Evolutionary conservation across 179 eudicot genomes (phyloP), one percentile per base, ranked within the genome.

Genomic region (Actinidia polygama): DNA sequence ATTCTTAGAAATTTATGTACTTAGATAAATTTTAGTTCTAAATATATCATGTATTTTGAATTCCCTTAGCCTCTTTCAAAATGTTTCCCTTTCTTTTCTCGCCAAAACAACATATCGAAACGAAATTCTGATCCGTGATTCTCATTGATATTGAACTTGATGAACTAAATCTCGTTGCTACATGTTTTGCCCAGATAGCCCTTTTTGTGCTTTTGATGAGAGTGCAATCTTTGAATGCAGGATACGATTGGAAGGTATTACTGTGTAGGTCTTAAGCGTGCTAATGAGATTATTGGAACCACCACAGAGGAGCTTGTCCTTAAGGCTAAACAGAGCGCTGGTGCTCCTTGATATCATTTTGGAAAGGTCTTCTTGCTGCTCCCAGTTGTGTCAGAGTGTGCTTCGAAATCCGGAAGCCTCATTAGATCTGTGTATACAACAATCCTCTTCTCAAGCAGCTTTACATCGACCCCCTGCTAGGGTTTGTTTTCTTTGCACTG

Each of bases 251-350:
- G 93, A 85, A 86, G 93, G 86, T 92, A 86, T 82, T 88, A 84
- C 46, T 89, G 92, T 75, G 95, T 94, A n/a, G 90, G 90, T 50
- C 81, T 95, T 26, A 90, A 86, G 90, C 92, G 92, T 64, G 99
- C 97, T 19, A 96, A 94, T 73, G 97, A 96, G 86, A 91, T 96
- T 47, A 93, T 96, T 51, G 97, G 99, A 63, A 90, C 91, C 75
- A 94, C 99, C 40, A 96, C 99, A 8, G 98, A 96, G 89, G 99
- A 94, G 84, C 87, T 94, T 73, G 98, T 95, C 78, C 83, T 87
- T 5, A 94, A 84, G 78, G 98, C 98, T 57, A 89, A 58, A 79
- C 90, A 83, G 81, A 84, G 74, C 66, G 70, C 67, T 79, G 73
- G 12, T 51, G 77, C 84, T 77, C 80, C 79, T 58, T 86, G 88